Base-by-base conservation (phyloP, 163 green algal species). In the Volvox carteri region DNA sequence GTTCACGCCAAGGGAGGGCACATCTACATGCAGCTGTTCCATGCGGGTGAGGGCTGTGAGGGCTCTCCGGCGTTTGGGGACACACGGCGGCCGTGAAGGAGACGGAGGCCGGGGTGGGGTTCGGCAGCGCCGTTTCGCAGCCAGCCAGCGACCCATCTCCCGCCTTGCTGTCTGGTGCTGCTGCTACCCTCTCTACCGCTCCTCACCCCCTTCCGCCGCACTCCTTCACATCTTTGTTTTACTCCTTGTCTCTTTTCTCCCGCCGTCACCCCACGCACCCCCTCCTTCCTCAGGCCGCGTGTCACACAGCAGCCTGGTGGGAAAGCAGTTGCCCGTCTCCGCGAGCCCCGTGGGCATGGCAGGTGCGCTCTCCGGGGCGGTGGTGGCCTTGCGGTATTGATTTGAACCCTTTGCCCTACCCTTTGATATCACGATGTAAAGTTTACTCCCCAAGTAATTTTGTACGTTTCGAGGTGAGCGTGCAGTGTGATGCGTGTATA, bases 1-100 rank as follows among this genome's bases (percentile, higher is more conserved):
- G 95, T 97, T 39, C 81, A 97, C n/a, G 86, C 90, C 50, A 93
- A 95, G 86, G 94, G 93, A 16, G 89, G 86, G 30, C 9, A 84
- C 23, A 92, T 97, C 50, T 96, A 95, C 91, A 87, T 81, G 60
- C 95, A 97, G 78, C 78, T 97, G 12, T 96, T 94, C 94, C 95
- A 97, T 80, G 72, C 84, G 18, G 84, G 84, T 89, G 46, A 9
- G 28, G 16, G 65, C 2, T 1, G 65, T 19, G 60, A 58, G 48
- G 48, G 48, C 11, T n/a, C n/a, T n/a, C n/a, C n/a, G n/a, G n/a
- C n/a, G n/a, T n/a, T n/a, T 11, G 48, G 48, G 48, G 48, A 58
- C 12, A 14, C 12, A 58, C 48, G 48, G 48, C 12, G 48, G 48
- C 48, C 48, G 14, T 11, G 48, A 14, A 58, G 48, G 48, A 14